Evolutionary conservation across 2,329 filamentous ascomycete species (phyloP).

Genomic region (Cordyceps cicadae): DNA sequence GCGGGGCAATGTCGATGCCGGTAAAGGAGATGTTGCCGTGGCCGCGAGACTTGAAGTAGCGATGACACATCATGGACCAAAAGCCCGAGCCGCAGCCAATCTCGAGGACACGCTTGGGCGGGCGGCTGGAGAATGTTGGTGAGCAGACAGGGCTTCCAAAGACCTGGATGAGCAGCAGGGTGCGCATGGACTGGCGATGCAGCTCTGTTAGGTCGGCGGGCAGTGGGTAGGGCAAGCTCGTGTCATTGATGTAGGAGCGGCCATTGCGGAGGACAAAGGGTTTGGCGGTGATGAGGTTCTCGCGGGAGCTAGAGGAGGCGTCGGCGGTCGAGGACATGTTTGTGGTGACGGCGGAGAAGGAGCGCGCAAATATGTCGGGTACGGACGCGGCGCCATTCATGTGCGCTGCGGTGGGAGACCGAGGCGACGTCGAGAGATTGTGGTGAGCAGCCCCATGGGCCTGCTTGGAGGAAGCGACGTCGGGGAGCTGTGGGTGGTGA

Average conservation of each 20-base stretch:
- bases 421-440: constrained; percentile 11
- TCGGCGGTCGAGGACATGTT: constrained; percentile 43
- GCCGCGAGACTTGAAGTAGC: constrained; percentile 63
- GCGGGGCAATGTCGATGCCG: constrained; percentile 70
- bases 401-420: constrained; percentile 18
- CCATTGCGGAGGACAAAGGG: constrained; percentile 68
- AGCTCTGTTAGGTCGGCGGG: constrained; percentile 82
- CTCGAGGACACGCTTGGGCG: constrained; percentile 73
- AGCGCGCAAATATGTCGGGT: constrained; percentile 24
- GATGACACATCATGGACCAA: constrained; percentile 84
- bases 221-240: constrained; percentile 66
- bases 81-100: constrained; percentile 80
- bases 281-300: constrained; percentile 31
- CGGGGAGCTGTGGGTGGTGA: neutral
- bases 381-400: constrained; percentile 30
- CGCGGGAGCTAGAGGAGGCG: constrained; percentile 29
- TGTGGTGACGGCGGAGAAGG: constrained; percentile 21
- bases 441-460: neutral
- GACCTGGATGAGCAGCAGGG: constrained; percentile 70
- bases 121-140: constrained; percentile 54
- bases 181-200: constrained; percentile 78
- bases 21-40: constrained; percentile 66
- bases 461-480: neutral
- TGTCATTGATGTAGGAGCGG: constrained; percentile 73
- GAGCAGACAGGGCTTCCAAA: constrained; percentile 75